A percentile compares a stretch with the other conserved stretches of the same genome.
Conservation (phyloP, 345 rosid species). For the Dovyalis caffra region DNA sequence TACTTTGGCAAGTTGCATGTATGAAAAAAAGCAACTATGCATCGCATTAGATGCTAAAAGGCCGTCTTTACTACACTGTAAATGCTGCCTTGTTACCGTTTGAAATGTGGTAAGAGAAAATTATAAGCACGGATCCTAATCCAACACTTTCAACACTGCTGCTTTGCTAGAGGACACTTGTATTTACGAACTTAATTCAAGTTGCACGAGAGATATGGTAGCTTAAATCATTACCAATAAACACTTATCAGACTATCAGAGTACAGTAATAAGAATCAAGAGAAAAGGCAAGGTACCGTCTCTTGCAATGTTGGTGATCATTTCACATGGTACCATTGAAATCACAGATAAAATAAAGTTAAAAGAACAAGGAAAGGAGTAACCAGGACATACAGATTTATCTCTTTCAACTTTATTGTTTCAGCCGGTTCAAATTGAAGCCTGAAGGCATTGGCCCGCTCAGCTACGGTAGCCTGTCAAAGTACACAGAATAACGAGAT, state of each 20-base stretch:
- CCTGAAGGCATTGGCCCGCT: conserved; percentile 87
- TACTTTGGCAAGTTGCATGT: neutral
- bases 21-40: neutral
- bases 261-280: neutral
- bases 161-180: neutral
- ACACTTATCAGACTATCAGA: neutral
- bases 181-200: neutral
- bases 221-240: neutral
- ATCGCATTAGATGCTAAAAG: neutral
- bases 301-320: neutral
- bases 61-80: neutral
- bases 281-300: neutral
- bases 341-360: neutral
- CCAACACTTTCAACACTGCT: neutral
- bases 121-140: neutral
- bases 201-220: neutral
- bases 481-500: conserved; percentile 15
- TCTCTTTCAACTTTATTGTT: conserved; percentile 91
- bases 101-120: neutral
- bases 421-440: conserved; percentile 95
- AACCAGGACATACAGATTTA: conserved; percentile 73
- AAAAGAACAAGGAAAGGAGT: neutral
- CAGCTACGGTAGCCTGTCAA: conserved; percentile 80
- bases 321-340: neutral
- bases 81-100: neutral